These are phyloP conservation scores for Allium cepa DNA, from an alignment of 106 monocot genomes.

Conservation along the genomic window DNA sequence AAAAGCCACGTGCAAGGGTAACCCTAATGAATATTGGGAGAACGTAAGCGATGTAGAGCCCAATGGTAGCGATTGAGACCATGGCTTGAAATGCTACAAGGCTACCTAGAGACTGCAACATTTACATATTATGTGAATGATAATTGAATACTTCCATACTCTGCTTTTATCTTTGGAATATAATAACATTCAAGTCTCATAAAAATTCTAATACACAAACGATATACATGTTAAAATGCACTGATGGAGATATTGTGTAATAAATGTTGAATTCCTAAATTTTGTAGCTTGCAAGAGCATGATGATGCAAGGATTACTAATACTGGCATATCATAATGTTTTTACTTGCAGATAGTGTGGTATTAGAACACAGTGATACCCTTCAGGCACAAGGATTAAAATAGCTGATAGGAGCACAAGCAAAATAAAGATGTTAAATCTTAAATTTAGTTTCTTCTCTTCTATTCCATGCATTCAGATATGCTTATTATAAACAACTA, in stretches of 20 bases:
- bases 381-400: too few species aligned
- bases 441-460: too few species aligned
- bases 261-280: too few species aligned
- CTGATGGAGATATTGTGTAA: background rate
- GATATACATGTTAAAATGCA: background rate
- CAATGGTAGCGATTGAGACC: slow-evolving; percentile 18
- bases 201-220: background rate
- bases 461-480: too few species aligned
- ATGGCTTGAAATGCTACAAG: slow-evolving; percentile 22
- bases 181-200: background rate
- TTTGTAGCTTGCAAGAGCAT: too few species aligned
- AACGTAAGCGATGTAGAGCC: slow-evolving; percentile 36
- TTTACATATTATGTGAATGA: background rate
- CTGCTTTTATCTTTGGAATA: background rate
- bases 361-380: too few species aligned
- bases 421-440: too few species aligned
- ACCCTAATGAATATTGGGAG: slow-evolving; percentile 78
- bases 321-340: too few species aligned
- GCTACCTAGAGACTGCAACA: slow-evolving; percentile 12
- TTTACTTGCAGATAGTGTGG: too few species aligned
- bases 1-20: slow-evolving; percentile 52
- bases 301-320: too few species aligned
- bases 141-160: background rate
- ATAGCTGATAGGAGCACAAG: too few species aligned
- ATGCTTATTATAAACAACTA: too few species aligned